Base-by-base conservation (phyloP, 495 filamentous ascomycete species). In the Xylaria cubensis region DNA sequence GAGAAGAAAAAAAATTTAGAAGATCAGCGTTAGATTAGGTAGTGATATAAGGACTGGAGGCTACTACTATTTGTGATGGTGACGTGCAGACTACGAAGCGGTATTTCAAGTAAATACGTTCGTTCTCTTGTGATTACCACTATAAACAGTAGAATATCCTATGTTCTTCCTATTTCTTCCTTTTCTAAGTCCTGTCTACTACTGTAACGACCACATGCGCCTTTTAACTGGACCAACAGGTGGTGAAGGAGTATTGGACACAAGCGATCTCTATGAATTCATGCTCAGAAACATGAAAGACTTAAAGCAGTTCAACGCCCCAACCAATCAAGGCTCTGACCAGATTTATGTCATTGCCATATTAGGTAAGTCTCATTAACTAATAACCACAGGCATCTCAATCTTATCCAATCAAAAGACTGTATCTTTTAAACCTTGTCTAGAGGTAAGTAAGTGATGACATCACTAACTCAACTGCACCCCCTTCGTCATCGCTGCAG, bases 391-490 rank as follows among this genome's bases (percentile, higher is more conserved):
- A 36, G 56, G 13, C 56, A 36, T n/a, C 56, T 21, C 56, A 1
- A 17, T 2, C 36, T 29, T 8, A 19, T n/a, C 56, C 56, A 61
- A 61, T 61, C 56, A 39, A 59, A 39, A n/a, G 56, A 39, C 56
- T 21, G 58, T 61, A 21, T 39, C 10, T 61, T 39, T 39, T n/a
- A 51, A 26, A 24, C 21, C 10, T 29, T 1, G 17, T 19, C 17
- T n/a, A 29, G 26, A 29, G 26, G 26, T 29, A 29, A 29, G 26
- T 29, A 26, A 44, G 61, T 63, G 63, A 65, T 65, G 63, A 65
- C 63, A 65, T 65, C 63, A 65, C 63, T 44, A 50, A 4, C 2
- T 36, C 26, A 64, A 4, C 2, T 36, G 8, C 36, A 8, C 36
- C 5, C 36, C 63, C 41, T 15, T 64, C 63, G 63, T 65, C 63